Base-by-base conservation (phyloP, 805 yeast genomes). In the Yamadazyma philogaea region DNA sequence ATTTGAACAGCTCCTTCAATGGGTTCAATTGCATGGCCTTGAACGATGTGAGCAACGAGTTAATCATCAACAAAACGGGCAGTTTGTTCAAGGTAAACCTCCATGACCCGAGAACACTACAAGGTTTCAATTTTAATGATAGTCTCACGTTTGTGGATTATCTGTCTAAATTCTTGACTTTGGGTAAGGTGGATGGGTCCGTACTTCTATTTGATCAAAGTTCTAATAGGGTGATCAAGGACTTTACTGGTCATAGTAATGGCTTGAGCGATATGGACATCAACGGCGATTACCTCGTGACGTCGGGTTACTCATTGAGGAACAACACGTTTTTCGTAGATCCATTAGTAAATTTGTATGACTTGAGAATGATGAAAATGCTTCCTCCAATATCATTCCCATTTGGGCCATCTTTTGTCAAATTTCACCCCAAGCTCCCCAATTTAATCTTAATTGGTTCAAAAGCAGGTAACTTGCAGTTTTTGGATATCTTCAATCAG, bases 401-500 rank as follows among this genome's bases (percentile, higher is more conserved):
- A 0, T 83, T 89, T 0, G 97, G 97, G 10, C 96, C 98, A 0
- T 74, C 85, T 7, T 85, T 77, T 57, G 93, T 84, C 1, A 74
- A 85, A 37, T 72, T 91, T 47, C 97, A 91, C 64, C 97, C 98
- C 6, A 84, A 85, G 46, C 58, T 89, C 38, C 85, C 96, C 5
- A 84, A 86, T 30, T 80, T 84, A 27, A 78, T 88, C 34, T 60
- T 88, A 4, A 80, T 87, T 6, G 84, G 87, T 0, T 84, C 96
- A 0, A 72, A 73, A 16, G 62, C 77, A 17, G 98, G 98, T 14
- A 91, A 88, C 46, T 68, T 93, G 44, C 96, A 89, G 55, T 83
- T 89, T 50, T 76, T 88, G 19, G 97, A 93, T 60, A 75, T 86
- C 53, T 80, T 78, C 46, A 87, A 87, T 59, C 95, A 91, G n/a